Base-by-base conservation (phyloP, 306 rosid genomes). In the Acacia confusa region DNA sequence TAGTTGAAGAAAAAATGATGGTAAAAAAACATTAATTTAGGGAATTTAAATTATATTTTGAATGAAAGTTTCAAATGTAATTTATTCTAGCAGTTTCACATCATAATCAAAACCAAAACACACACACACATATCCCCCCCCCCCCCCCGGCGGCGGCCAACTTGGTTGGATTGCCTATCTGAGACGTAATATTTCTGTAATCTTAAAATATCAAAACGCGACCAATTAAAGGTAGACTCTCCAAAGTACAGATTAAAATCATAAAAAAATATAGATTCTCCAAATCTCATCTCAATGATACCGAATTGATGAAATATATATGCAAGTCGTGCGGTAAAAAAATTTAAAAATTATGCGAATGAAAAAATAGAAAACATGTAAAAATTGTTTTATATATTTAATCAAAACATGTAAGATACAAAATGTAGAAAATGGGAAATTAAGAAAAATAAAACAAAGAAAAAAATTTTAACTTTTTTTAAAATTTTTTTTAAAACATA, bases 321-420 rank as follows among this genome's bases (percentile, higher is more conserved):
- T 22, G 24, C 28, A 57, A 22, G 16, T 9, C 28, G 28, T 58
- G 65, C 7, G 13, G 34, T 60, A 25, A 60, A 25, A 11, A 9
- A 60, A 22, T 36, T 9, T 58, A 7, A 55, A 60, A 60, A 50
- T 50, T 50, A 70, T 77, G 74, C 68, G 41, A 79, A 83, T 61
- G 63, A 74, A 74, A 47, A 34, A 34, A 4, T 5, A 0, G 6
- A 36, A 36, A 36, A 6, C 7, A 6, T 36, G 40, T 36, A 36
- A 36, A 36, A 36, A 36, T 0, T 6, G 7, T 36, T 36, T 36
- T 36, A 36, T 36, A 36, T 36, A 36, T 36, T 36, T 36, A 36
- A 36, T 36, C 6, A 36, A 36, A 36, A 36, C 40, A 6, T 36
- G 40, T 36, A 36, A 1, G 40, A 6, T 1, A 0, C 40, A 36